Evolutionary conservation across 106 monocot species (phyloP), one percentile per base, ranked within the genome.

Genomic region (Hemerocallis citrina): DNA sequence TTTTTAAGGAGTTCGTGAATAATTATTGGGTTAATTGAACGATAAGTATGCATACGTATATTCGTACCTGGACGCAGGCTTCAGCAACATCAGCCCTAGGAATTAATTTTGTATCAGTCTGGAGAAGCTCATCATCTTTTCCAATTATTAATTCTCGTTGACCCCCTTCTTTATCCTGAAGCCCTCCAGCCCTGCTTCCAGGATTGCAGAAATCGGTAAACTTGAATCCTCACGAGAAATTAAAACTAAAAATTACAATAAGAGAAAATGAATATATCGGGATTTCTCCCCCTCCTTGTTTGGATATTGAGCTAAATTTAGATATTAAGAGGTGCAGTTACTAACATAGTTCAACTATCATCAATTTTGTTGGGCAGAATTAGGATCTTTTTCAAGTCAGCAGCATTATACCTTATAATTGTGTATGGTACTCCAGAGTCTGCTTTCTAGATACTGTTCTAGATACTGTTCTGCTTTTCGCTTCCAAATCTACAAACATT

Each of bases 381-480:
- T n/a, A n/a, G n/a, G n/a, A n/a, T n/a, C n/a, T n/a, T n/a, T n/a
- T n/a, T n/a, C n/a, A n/a, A n/a, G n/a, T n/a, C n/a, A n/a, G n/a
- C n/a, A n/a, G n/a, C n/a, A n/a, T n/a, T 4, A 32, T 52, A 98
- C 98, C 98, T 88, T 74, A 98, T 85, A 22, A 98, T 98, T 55
- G 98, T 98, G 52, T 92, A 98, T 38, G 98, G 98, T 42, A 98
- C 39, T 31, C 92, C 84, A 59, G 92, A 98, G 55, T 98, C 98
- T 31, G 85, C 88, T n/a, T n/a, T n/a, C n/a, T n/a, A n/a, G n/a
- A n/a, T n/a, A n/a, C n/a, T n/a, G n/a, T n/a, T n/a, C n/a, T 51
- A 98, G 61, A 48, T 98, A 92, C 57, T 88, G 92, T 30, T 98
- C 98, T 13, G 92, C 91, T 69, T 98, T 98, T 39, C 92, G 65